A percentile compares a stretch with the other conserved stretches of the same genome.
phyloP scores from a whole-genome alignment of 2,329 filamentous ascomycete species.

The Xylaria polymorpha region DNA sequence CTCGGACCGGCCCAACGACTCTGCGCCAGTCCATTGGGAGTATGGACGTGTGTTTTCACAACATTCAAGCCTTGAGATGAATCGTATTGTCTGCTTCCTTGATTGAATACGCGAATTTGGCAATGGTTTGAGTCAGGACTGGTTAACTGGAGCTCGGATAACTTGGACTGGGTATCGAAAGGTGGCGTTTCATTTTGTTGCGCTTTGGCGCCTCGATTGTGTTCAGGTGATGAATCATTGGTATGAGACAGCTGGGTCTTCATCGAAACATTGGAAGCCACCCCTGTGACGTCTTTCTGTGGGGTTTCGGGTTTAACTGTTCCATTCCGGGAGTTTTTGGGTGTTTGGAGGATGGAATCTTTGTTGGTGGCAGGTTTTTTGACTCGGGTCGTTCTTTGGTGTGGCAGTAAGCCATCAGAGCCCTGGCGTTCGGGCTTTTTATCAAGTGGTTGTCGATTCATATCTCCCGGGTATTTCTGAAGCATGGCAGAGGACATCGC shows the following conservation, averaged over 20 bases:
- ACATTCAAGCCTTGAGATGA: too few relatives aligned
- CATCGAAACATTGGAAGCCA: not conserved
- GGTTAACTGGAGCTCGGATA: too few relatives aligned
- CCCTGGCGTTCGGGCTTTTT: constrained; percentile 1
- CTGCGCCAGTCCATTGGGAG: constrained; percentile 2
- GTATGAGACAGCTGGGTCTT: not conserved
- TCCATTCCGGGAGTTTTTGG: not conserved
- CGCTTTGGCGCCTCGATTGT: not conserved
- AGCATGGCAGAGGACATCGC: constrained; percentile 4
- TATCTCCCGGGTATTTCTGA: constrained; percentile 24
- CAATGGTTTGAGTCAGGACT: too few relatives aligned
- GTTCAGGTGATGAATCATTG: not conserved
- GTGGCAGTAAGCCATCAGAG: constrained; percentile 19
- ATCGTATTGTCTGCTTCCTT: too few relatives aligned
- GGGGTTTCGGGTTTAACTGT: not conserved
- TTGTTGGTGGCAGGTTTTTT: not conserved
- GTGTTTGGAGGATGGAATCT: not conserved
- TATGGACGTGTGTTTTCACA: too few relatives aligned
- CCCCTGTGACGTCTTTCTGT: not conserved
- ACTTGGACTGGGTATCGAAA: too few relatives aligned
- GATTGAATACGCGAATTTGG: too few relatives aligned
- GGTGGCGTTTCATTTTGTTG: too few relatives aligned
- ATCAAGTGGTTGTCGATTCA: constrained; percentile 24
- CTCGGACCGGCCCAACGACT: constrained; percentile 25
- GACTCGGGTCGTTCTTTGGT: constrained; percentile 20